A percentile compares a stretch with the other conserved stretches of the same genome.
Evolutionary conservation across 805 yeast species (phyloP).

Genomic region (Martiniozyma abietophila): DNA sequence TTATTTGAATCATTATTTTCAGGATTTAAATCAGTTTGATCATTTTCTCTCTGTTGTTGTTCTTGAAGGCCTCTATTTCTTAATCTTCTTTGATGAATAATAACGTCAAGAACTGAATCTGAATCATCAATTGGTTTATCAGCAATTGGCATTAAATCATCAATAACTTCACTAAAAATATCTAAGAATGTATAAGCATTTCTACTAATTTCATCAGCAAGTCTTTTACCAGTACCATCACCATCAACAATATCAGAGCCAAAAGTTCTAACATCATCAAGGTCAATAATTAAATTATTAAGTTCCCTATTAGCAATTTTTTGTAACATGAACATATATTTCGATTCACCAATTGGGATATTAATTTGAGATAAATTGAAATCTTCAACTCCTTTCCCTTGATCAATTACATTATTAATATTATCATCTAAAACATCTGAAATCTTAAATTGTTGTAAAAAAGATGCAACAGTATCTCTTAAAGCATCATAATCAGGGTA

Average conservation of each 20-base stretch:
- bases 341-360: conserved; percentile 38
- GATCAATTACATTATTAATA: conserved; percentile 23
- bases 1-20: conserved; percentile 14
- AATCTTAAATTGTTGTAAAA: conserved; percentile 55
- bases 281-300: conserved; percentile 59
- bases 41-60: conserved; percentile 56
- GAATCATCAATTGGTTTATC: conserved; percentile 67
- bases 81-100: conserved; percentile 79
- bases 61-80: conserved; percentile 67
- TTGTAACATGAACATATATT: conserved; percentile 69
- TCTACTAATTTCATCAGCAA: conserved; percentile 52
- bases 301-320: conserved; percentile 76
- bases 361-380: too few relatives aligned
- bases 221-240: conserved; percentile 8
- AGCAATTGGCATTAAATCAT: conserved; percentile 80
- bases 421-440: conserved; percentile 16
- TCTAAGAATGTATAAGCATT: conserved; percentile 79
- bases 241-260: conserved; percentile 21
- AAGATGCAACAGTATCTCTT: conserved; percentile 48
- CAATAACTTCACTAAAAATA: conserved; percentile 64
- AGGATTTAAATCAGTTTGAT: conserved; percentile 30
- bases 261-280: conserved; percentile 73
- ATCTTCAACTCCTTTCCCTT: conserved; percentile 19
- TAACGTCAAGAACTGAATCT: conserved; percentile 89
- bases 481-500: conserved; percentile 55